These are phyloP conservation scores for Williopsis jadinii DNA, from an alignment of 1,139 yeast species.

Conservation along the genomic window DNA sequence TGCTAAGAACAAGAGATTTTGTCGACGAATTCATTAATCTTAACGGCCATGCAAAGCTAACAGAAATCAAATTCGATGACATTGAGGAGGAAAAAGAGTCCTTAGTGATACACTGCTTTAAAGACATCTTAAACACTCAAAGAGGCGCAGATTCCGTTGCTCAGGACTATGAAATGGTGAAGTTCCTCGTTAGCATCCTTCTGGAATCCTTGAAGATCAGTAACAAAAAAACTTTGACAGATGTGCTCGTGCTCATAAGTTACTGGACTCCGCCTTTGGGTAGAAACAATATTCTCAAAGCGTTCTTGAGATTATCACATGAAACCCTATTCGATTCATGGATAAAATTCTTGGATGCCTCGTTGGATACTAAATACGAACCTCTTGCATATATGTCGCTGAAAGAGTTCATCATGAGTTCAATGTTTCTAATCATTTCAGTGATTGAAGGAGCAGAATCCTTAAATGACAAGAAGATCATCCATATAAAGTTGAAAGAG, in stretches of 20 bases:
- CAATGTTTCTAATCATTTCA: constrained; percentile 61
- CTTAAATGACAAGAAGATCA: constrained; percentile 33
- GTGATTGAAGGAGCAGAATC: constrained; percentile 56
- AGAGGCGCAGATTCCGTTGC: constrained; percentile 43
- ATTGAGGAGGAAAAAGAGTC: constrained; percentile 38
- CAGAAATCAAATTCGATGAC: constrained; percentile 8
- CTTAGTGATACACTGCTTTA: constrained; percentile 43
- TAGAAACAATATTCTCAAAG: constrained; percentile 48
- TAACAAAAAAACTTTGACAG: constrained; percentile 66
- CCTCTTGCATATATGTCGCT: constrained; percentile 60
- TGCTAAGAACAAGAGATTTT: constrained; percentile 18
- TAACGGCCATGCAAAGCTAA: constrained; percentile 17
- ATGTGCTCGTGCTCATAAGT: constrained; percentile 44
- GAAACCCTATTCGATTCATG: constrained; percentile 51
- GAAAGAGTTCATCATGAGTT: constrained; percentile 62
- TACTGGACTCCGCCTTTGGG: constrained; percentile 39
- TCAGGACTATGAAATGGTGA: constrained; percentile 34
- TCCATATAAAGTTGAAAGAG: constrained; percentile 59
- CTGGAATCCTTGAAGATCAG: constrained; percentile 44
- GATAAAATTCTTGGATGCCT: constrained; percentile 52
- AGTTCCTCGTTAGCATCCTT: constrained; percentile 36
- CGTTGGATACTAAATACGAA: constrained; percentile 67
- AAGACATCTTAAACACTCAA: constrained; percentile 38
- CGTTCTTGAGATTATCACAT: constrained; percentile 48
- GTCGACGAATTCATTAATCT: constrained; percentile 12